These are phyloP conservation scores for Aegilops bicornis DNA, from an alignment of 176 grass and related monocot genomes.

Conservation along the genomic window DNA sequence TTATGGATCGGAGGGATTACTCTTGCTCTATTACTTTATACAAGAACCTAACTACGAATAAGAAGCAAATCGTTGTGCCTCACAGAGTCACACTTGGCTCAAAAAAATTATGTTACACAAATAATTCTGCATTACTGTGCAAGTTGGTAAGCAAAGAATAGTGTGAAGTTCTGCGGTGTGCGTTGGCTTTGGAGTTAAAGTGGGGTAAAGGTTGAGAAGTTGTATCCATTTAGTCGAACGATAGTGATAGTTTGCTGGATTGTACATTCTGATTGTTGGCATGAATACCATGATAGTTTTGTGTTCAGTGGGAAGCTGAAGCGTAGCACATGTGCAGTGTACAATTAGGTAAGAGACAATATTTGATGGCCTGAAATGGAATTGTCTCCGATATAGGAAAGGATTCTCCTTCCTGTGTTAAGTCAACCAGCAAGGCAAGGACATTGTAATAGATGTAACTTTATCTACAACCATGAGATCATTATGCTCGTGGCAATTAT, in stretches of 20 bases:
- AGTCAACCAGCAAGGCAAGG: neutral
- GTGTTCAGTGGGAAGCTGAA: no score
- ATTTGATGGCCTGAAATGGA: neutral
- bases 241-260: neutral
- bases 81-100: neutral
- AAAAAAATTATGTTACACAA: neutral
- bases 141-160: neutral
- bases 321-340: neutral
- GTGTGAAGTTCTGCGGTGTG: neutral
- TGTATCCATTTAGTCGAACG: neutral
- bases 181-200: neutral
- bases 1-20: no score
- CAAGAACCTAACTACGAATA: neutral
- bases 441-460: neutral
- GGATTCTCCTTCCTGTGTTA: neutral
- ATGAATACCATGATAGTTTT: no score
- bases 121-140: neutral
- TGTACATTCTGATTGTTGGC: neutral
- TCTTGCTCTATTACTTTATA: neutral
- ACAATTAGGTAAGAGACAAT: neutral
- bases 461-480: neutral
- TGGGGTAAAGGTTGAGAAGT: conserved; percentile 7
- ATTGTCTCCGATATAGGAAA: neutral
- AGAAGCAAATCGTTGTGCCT: neutral
- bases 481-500: neutral